Conservation (phyloP, 371 early-diverging fungal genomes). For the Encephalitozoon romaleae region DNA sequence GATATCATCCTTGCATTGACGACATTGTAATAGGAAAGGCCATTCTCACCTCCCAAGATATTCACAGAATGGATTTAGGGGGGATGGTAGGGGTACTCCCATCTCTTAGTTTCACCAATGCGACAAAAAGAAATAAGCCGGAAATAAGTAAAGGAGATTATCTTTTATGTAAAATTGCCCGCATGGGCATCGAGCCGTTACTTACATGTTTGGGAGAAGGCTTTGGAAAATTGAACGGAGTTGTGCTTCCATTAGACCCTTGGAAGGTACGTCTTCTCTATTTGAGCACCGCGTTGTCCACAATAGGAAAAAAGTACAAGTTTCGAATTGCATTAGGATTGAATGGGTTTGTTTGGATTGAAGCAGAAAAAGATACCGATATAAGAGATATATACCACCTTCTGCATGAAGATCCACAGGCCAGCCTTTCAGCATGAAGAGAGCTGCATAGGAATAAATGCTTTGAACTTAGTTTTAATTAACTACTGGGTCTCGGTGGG, state of each 20-base stretch:
- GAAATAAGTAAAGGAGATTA: conserved; percentile 46
- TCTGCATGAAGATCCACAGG: neutral
- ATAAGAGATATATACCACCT: conserved; percentile 34
- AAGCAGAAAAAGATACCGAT: conserved; percentile 10
- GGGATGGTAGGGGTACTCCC: conserved; percentile 42
- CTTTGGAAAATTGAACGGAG: conserved; percentile 50
- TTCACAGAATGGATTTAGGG: conserved; percentile 49
- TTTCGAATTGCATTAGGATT: conserved; percentile 41
- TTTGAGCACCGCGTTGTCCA: conserved; percentile 20
- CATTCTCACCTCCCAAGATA: conserved; percentile 43
- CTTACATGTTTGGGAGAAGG: conserved; percentile 49
- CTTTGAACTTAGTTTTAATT: conserved; percentile 17
- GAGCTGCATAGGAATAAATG: neutral
- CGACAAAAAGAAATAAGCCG: conserved; percentile 59
- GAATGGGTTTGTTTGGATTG: conserved; percentile 56
- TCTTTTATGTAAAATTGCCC: conserved; percentile 44
- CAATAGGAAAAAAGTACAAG: conserved; percentile 32
- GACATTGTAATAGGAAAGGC: conserved; percentile 56
- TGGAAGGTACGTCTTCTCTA: conserved; percentile 52
- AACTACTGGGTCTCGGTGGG: conserved; percentile 44
- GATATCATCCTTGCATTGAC: conserved; percentile 46
- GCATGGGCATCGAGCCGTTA: conserved; percentile 31
- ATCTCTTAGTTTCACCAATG: conserved; percentile 53
- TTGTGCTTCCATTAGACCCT: conserved; percentile 21
- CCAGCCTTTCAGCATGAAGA: neutral